Evolutionary conservation across 306 rosid genomes (phyloP).

Genomic region (Arachis stenosperma): DNA sequence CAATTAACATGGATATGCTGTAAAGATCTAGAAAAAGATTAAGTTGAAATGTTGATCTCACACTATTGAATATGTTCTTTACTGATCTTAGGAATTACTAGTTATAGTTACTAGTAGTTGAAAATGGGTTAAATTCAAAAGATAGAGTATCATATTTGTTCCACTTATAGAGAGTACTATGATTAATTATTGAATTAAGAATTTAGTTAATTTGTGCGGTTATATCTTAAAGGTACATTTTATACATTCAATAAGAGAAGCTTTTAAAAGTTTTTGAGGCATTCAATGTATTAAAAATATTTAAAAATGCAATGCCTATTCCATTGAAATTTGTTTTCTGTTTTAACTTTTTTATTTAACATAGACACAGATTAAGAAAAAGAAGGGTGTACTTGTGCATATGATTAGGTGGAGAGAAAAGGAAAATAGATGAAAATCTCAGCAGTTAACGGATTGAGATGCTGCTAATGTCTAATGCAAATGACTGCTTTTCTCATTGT

Average conservation of each 20-base stretch:
- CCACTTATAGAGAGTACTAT: background rate
- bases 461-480: conserved; percentile 30
- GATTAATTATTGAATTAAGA: too few relatives aligned
- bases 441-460: conserved; percentile 31
- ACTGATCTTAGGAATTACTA: conserved; percentile 18
- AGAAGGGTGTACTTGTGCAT: conserved; percentile 14
- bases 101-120: background rate
- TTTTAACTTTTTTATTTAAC: background rate
- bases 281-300: too few relatives aligned
- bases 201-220: too few relatives aligned
- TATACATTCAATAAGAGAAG: too few relatives aligned
- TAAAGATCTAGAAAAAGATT: conserved; percentile 37
- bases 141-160: conserved; percentile 13
- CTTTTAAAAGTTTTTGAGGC: too few relatives aligned
- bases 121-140: conserved; percentile 23
- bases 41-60: conserved; percentile 39
- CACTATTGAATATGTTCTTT: conserved; percentile 21
- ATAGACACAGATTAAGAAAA: conserved; percentile 4
- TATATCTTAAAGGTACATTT: too few relatives aligned
- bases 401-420: conserved; percentile 28
- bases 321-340: background rate
- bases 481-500: conserved; percentile 4
- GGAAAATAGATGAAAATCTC: conserved; percentile 4
- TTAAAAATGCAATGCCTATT: background rate
- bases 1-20: conserved; percentile 42